phyloP scores from a whole-genome alignment of 1,284 basidiomycete genomes.

The Sanghuangporus sanghuang region DNA sequence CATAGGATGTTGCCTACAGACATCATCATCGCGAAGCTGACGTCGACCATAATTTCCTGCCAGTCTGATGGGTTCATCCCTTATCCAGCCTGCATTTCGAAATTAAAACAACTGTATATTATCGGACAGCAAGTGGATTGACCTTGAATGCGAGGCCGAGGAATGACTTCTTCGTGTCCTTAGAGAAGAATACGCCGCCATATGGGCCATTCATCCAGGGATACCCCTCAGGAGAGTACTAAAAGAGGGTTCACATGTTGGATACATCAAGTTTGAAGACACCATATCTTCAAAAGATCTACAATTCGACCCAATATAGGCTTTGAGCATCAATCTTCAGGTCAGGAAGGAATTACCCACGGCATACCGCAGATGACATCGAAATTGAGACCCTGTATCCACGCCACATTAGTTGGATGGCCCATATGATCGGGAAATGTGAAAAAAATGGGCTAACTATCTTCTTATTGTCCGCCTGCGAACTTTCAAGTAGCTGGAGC shows the following conservation, averaged over 20 bases:
- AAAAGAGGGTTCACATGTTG: background rate
- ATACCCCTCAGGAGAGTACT: background rate
- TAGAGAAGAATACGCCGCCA: background rate
- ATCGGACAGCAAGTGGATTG: background rate
- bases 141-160: background rate
- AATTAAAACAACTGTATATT: too few species aligned
- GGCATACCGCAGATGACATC: background rate
- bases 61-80: too few species aligned
- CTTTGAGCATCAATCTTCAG: too few species aligned
- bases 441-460: too few species aligned
- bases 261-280: background rate
- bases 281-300: background rate
- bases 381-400: background rate
- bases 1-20: too few species aligned
- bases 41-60: too few species aligned
- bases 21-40: too few species aligned
- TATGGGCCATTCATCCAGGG: background rate
- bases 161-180: background rate
- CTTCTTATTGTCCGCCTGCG: too few species aligned
- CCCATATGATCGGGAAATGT: too few species aligned
- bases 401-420: too few species aligned
- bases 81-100: too few species aligned
- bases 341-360: background rate
- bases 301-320: background rate
- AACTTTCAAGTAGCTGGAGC: too few species aligned